These are phyloP conservation scores for Aspergillus sp. DNA, from an alignment of 2,329 filamentous ascomycete genomes.

Conservation along the genomic window DNA sequence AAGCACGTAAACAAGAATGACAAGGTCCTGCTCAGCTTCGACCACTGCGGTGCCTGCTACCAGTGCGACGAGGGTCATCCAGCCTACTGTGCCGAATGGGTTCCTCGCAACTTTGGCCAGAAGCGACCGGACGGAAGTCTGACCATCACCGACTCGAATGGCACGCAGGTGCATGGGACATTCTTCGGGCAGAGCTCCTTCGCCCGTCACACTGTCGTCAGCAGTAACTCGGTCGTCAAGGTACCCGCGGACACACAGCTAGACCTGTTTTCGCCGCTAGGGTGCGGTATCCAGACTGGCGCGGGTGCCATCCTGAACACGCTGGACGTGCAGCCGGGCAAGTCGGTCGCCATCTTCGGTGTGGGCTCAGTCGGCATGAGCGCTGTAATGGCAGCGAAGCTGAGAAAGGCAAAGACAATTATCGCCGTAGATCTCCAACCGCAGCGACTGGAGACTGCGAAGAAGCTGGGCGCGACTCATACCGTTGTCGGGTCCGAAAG, in stretches of 20 bases:
- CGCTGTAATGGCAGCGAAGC: constrained; percentile 34
- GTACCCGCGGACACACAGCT: constrained; percentile 19
- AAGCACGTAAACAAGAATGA: constrained; percentile 45
- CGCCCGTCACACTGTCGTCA: constrained; percentile 2
- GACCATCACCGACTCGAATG: background rate
- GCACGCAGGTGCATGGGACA: constrained; percentile 19
- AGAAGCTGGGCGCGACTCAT: constrained; percentile 28
- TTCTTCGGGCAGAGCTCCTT: constrained; percentile 44
- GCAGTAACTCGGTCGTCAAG: constrained; percentile 30
- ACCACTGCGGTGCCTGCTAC: constrained; percentile 19
- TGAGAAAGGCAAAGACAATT: constrained; percentile 20
- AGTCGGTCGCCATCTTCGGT: constrained; percentile 30
- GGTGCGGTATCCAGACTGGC: constrained; percentile 35
- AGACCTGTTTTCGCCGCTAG: constrained; percentile 19
- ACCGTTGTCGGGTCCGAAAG: constrained; percentile 14
- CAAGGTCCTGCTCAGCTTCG: constrained; percentile 36
- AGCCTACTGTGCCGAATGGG: constrained; percentile 18
- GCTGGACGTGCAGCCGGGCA: constrained; percentile 12
- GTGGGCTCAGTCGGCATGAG: constrained; percentile 33
- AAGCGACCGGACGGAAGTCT: constrained; percentile 13
- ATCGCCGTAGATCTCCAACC: constrained; percentile 27
- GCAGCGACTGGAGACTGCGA: constrained; percentile 22
- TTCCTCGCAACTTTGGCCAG: constrained; percentile 16
- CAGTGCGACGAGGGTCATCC: constrained; percentile 18
- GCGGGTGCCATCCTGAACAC: constrained; percentile 27